phyloP scores from a whole-genome alignment of 2,329 filamentous ascomycete genomes.

The Xylariaceae sp. region DNA sequence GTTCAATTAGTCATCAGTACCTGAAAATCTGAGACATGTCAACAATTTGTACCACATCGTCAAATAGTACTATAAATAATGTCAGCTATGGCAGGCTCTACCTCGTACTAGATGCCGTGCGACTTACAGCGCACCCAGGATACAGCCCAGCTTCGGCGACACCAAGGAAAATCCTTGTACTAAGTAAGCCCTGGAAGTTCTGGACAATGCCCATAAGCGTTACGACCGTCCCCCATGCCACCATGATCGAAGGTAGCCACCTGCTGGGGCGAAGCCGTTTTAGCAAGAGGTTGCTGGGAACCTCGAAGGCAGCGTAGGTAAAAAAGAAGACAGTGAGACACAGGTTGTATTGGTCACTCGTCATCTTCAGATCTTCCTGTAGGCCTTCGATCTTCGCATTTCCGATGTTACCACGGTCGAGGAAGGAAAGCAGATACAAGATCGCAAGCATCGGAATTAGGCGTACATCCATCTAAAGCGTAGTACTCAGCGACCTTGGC shows the following conservation, averaged over 20 bases:
- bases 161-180: slow-evolving; percentile 56
- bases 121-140: slow-evolving; percentile 41
- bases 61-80: slow-evolving; percentile 51
- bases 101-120: background rate
- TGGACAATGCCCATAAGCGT: slow-evolving; percentile 60
- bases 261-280: slow-evolving; percentile 75
- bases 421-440: slow-evolving; percentile 72
- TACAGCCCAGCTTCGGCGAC: slow-evolving; percentile 42
- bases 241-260: slow-evolving; percentile 80
- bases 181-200: slow-evolving; percentile 54
- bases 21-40: background rate
- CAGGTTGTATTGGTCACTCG: slow-evolving; percentile 72
- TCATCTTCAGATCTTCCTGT: slow-evolving; percentile 61
- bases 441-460: slow-evolving; percentile 68
- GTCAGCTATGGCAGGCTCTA: background rate
- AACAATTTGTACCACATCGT: slow-evolving; percentile 54
- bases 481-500: background rate
- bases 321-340: slow-evolving; percentile 77
- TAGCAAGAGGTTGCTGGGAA: slow-evolving; percentile 77
- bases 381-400: slow-evolving; percentile 71
- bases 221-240: slow-evolving; percentile 55
- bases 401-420: slow-evolving; percentile 69
- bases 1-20: slow-evolving; percentile 1
- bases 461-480: slow-evolving; percentile 54
- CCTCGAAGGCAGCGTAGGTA: slow-evolving; percentile 77